Evolutionary conservation across 2,329 filamentous ascomycete species (phyloP).

Genomic region (Pseudogymnoascus sp.): DNA sequence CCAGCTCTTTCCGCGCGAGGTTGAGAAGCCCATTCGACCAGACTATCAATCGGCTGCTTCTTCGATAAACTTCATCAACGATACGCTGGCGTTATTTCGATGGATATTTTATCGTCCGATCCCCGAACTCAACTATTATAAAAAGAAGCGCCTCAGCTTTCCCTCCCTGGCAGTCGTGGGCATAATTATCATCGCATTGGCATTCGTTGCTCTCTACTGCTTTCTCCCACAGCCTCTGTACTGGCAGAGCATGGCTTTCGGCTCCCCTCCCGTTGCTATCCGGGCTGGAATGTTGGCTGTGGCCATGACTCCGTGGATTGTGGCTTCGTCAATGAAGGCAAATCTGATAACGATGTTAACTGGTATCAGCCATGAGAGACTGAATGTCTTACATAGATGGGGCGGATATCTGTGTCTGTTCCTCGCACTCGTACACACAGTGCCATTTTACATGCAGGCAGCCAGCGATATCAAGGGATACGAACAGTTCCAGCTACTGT

Average conservation of each 20-base stretch:
- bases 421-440: constrained; percentile 71
- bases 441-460: constrained; percentile 86
- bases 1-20: constrained; percentile 63
- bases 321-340: constrained; percentile 83
- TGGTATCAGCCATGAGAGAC: constrained; percentile 81
- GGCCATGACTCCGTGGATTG: constrained; percentile 86
- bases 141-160: constrained; percentile 61
- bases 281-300: constrained; percentile 87
- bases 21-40: constrained; percentile 50
- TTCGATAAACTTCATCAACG: constrained; percentile 67
- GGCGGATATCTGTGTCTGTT: constrained; percentile 79
- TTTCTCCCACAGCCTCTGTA: constrained; percentile 85
- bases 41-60: constrained; percentile 63
- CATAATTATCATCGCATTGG: constrained; percentile 59
- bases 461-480: constrained; percentile 74
- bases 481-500: constrained; percentile 61
- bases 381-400: constrained; percentile 93
- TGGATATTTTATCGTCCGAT: constrained; percentile 86
- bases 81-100: constrained; percentile 71
- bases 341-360: constrained; percentile 79
- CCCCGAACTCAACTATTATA: constrained; percentile 62
- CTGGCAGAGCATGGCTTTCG: constrained; percentile 77
- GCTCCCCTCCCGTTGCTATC: constrained; percentile 81
- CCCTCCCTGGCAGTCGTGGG: constrained; percentile 68
- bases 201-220: constrained; percentile 71